phyloP scores from a whole-genome alignment of 148 eudicot genomes.

The Oxyria digyna region DNA sequence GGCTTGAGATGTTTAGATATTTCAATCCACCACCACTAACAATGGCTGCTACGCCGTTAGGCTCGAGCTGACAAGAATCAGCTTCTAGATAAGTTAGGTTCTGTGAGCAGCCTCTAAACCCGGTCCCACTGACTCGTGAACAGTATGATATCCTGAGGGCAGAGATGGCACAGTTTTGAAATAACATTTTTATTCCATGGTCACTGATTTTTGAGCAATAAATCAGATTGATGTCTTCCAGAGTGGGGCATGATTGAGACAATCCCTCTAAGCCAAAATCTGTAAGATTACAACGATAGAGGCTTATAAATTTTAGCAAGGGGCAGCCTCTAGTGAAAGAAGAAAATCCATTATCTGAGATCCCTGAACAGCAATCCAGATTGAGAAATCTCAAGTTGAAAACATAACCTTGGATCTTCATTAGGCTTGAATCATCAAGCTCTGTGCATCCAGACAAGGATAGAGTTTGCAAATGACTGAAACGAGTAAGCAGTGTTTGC shows the following conservation, averaged over 20 bases:
- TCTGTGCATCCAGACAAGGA: slow-evolving; percentile 54
- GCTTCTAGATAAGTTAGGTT: slow-evolving; percentile 48
- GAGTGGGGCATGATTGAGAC: slow-evolving; percentile 32
- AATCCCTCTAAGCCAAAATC: slow-evolving; percentile 37
- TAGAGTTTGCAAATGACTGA: slow-evolving; percentile 29
- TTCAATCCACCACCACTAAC: slow-evolving; percentile 29
- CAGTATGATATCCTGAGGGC: slow-evolving; percentile 39
- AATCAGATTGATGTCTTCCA: slow-evolving; percentile 45
- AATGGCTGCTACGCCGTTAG: slow-evolving; percentile 31
- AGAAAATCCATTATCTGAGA: slow-evolving; percentile 41
- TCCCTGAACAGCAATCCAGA: slow-evolving; percentile 51
- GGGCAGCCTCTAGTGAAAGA: slow-evolving; percentile 37
- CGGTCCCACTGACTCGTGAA: slow-evolving; percentile 29
- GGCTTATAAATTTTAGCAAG: slow-evolving; percentile 30
- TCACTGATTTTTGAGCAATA: slow-evolving; percentile 38
- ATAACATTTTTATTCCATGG: slow-evolving; percentile 29
- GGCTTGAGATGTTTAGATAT: slow-evolving; percentile 25
- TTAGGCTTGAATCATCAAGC: slow-evolving; percentile 38
- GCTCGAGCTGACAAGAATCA: slow-evolving; percentile 42
- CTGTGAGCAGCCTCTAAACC: slow-evolving; percentile 40
- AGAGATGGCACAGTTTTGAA: slow-evolving; percentile 31
- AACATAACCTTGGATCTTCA: slow-evolving; percentile 24
- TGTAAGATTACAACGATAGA: slow-evolving; percentile 45
- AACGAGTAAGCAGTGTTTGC: slow-evolving; percentile 31
- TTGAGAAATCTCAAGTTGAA: slow-evolving; percentile 26